Base-by-base conservation (phyloP, 192 early-diverging fungal genomes). In the Oehlia diaphana region DNA sequence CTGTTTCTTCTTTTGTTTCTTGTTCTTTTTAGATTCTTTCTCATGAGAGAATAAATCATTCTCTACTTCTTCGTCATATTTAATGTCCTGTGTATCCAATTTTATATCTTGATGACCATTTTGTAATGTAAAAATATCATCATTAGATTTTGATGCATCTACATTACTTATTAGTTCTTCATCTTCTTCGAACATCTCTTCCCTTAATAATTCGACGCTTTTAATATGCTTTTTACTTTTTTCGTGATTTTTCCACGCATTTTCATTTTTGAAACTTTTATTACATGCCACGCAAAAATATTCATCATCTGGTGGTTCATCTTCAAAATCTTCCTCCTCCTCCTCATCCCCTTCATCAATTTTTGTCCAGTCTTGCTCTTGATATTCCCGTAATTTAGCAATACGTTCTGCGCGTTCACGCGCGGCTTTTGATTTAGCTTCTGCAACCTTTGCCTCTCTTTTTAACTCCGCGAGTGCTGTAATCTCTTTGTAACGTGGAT, bases 281-380 rank as follows among this genome's bases (percentile, higher is more conserved):
- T 96, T 89, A 84, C 98, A 99, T 3, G 92, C 92, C 14, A 92
- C 89, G 80, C 98, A 99, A 61, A 90, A 90, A 50, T 92, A 92
- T 13, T 91, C 92, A 74, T 94, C 90, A 42, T 85, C 91, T 44
- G 81, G 88, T 2, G 87, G 82, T 28, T 81, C 81, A 4, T 84
- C 87, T 7, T 88, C 85, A 9, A 74, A 87, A 2, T 81, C 81
- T 2, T 85, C 84, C 5, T 86, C 83, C 1, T 82, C 81, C 1
- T 84, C 85, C 8, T 72, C 81, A 9, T 64, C 39, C 9, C 84
- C 80, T 6, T 84, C 82, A 4, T 86, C 85, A 44, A 74, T 64
- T 31, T 90, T 84, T 65, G 92, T 84, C 95, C 95, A 97, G 3
- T 91, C 92, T 67, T 89, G 93, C 77, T 88, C 92, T 69, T 90